These are phyloP conservation scores for Puccinia polysora DNA, from an alignment of 1,284 basidiomycete species.

Conservation along the genomic window DNA sequence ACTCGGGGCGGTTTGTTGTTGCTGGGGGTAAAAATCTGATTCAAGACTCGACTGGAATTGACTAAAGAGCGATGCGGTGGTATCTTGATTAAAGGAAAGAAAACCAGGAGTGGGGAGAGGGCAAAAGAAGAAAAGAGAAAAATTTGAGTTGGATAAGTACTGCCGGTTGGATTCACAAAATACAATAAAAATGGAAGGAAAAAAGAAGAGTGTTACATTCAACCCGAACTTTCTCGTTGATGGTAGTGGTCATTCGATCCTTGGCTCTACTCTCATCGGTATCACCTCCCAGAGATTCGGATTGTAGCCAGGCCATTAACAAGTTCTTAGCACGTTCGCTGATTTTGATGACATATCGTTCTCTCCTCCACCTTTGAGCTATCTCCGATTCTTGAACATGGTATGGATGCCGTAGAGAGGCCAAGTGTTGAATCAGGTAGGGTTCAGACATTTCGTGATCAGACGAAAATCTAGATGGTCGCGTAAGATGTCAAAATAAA, in stretches of 20 bases:
- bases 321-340: constrained; percentile 86
- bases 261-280: constrained; percentile 67
- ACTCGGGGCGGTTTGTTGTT: constrained; percentile 15
- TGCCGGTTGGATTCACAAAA: too few species aligned
- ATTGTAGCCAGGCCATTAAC: constrained; percentile 90
- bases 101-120: too few species aligned
- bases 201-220: constrained; percentile 62
- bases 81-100: too few species aligned
- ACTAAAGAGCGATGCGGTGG: constrained; percentile 23
- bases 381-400: constrained; percentile 65
- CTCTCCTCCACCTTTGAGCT: constrained; percentile 79
- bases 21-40: constrained; percentile 33
- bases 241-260: constrained; percentile 62
- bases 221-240: constrained; percentile 86
- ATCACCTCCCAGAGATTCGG: constrained; percentile 73
- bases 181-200: neutral
- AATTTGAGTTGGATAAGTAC: constrained; percentile 3
- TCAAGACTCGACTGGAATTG: constrained; percentile 37
- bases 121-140: neutral
- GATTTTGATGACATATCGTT: constrained; percentile 86
- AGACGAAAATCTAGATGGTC: constrained; percentile 46
- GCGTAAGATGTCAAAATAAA: neutral
- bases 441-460: constrained; percentile 59
- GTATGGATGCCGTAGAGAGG: constrained; percentile 72
- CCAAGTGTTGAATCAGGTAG: constrained; percentile 71